A percentile compares a stretch with the other conserved stretches of the same genome.
phyloP scores from a whole-genome alignment of 139 green algal genomes.

The Chlamydomonas sp. region DNA sequence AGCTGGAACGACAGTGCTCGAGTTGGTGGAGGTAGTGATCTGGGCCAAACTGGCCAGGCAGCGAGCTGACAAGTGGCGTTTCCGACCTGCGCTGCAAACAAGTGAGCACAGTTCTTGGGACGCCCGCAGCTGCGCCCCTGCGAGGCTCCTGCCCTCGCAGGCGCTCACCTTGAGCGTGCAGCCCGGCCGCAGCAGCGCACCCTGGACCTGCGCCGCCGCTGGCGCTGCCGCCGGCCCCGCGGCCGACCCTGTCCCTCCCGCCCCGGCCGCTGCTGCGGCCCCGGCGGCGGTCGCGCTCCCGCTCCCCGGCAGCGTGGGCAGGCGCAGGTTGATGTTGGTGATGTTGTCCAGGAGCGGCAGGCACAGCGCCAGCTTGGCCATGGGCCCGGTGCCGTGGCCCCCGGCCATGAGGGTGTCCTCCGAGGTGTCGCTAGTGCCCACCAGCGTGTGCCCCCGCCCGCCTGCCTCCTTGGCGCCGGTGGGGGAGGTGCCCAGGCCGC shows the following conservation, averaged over 20 bases:
- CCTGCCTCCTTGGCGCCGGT: no score
- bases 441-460: neutral
- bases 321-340: neutral
- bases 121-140: neutral
- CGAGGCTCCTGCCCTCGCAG: neutral
- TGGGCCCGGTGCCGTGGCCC: neutral
- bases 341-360: conserved; percentile 34
- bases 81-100: neutral
- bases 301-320: neutral
- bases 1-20: no score
- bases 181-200: neutral
- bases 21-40: no score
- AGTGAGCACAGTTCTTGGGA: neutral
- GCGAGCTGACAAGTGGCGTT: no score
- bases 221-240: neutral
- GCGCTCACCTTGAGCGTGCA: neutral
- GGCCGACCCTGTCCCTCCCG: neutral
- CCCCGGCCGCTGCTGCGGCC: no score
- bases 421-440: conserved; percentile 17
- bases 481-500: no score
- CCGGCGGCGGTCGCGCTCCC: neutral
- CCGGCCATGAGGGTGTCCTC: neutral
- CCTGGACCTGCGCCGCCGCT: neutral
- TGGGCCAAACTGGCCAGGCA: no score
- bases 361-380: conserved; percentile 22